Percentiles rank a stretch among this genome's conserved stretches.
phyloP scores from a whole-genome alignment of 495 filamentous ascomycete species.

The Evansstolkia leycettana region DNA sequence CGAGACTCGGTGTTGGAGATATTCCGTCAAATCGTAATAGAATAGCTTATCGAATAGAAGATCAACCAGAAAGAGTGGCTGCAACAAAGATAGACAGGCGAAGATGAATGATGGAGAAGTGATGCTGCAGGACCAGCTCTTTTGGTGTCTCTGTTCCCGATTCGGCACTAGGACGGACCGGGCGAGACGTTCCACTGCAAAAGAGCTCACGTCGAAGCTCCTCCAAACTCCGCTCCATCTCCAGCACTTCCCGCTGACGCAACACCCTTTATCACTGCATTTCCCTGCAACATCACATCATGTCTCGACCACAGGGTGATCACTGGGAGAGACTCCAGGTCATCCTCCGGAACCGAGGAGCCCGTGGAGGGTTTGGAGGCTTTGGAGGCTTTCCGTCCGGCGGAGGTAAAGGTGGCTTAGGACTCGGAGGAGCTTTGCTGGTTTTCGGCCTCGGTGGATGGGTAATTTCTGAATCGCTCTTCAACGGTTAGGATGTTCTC shows the following conservation, averaged over 20 bases:
- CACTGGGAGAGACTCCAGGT: conserved; percentile 52
- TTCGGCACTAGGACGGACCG: conserved; percentile 1
- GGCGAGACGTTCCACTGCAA: too few relatives aligned
- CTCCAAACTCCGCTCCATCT: conserved; percentile 10
- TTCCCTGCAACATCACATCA: conserved; percentile 22
- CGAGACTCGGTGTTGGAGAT: too few relatives aligned
- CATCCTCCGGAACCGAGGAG: conserved; percentile 42
- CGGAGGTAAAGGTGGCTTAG: conserved; percentile 32
- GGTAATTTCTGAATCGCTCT: conserved; percentile 72
- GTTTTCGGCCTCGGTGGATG: conserved; percentile 53
- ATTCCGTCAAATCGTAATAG: too few relatives aligned
- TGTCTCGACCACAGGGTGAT: conserved; percentile 50
- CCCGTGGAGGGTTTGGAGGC: conserved; percentile 22
- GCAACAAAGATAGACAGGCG: too few relatives aligned
- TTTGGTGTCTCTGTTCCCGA: conserved; percentile 1
- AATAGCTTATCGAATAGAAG: too few relatives aligned
- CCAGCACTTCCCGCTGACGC: not conserved
- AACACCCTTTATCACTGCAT: conserved; percentile 1
- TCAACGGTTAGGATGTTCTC: conserved; percentile 57
- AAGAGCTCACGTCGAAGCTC: too few relatives aligned
- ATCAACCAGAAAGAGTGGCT: too few relatives aligned
- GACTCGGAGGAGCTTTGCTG: conserved; percentile 36
- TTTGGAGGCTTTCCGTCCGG: conserved; percentile 27
- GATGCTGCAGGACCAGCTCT: too few relatives aligned
- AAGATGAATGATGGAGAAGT: too few relatives aligned